Conservation (phyloP, 192 early-diverging fungal genomes). For the Gigaspora rosea region DNA sequence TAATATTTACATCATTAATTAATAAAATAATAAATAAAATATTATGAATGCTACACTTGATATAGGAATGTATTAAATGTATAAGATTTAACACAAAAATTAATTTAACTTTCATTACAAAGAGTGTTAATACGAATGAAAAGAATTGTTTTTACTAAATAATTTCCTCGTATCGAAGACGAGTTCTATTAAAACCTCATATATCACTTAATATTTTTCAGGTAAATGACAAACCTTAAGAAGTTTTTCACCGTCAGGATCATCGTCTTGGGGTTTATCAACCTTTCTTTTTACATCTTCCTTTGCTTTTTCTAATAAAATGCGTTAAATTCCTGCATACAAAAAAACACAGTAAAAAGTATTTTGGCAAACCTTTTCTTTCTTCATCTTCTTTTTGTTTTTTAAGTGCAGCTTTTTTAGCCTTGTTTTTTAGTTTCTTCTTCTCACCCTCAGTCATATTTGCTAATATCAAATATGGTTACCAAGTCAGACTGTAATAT, state of each 20-base stretch:
- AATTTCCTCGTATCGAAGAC: no score
- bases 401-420: slow-evolving; percentile 74
- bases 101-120: no score
- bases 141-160: no score
- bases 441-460: slow-evolving; percentile 70
- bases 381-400: slow-evolving; percentile 53
- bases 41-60: no score
- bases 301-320: slow-evolving; percentile 26
- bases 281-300: slow-evolving; percentile 50
- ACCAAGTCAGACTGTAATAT: not conserved
- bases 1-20: not conserved
- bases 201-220: no score
- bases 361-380: slow-evolving; percentile 43
- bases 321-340: not conserved
- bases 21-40: not conserved
- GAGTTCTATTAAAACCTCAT: no score
- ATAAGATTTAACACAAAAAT: no score
- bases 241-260: slow-evolving; percentile 73
- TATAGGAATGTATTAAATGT: no score
- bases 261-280: slow-evolving; percentile 58
- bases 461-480: slow-evolving; percentile 35
- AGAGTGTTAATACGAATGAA: no score
- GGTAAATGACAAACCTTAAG: slow-evolving; percentile 23
- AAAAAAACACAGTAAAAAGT: not conserved
- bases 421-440: slow-evolving; percentile 78